phyloP scores from a whole-genome alignment of 2,329 filamentous ascomycete species.

The Drechmeria coniospora region DNA sequence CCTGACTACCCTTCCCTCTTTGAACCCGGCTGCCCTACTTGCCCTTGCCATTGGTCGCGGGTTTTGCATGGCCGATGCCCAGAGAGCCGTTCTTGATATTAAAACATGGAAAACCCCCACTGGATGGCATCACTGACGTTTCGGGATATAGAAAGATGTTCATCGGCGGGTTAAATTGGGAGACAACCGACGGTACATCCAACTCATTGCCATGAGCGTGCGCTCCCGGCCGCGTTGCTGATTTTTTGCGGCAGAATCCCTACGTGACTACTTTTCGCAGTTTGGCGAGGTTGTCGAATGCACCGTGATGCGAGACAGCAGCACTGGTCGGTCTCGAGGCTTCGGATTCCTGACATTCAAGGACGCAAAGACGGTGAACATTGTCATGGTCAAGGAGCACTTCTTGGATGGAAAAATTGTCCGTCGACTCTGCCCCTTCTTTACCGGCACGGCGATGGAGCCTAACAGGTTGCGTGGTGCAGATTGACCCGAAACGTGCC shows the following conservation, averaged over 20 bases:
- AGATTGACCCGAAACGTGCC: conserved; percentile 97
- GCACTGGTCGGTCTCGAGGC: conserved; percentile 81
- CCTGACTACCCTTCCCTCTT: too few species aligned
- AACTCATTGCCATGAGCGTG: not conserved
- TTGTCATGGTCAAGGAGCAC: conserved; percentile 99
- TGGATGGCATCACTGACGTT: conserved; percentile 2
- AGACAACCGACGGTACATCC: conserved; percentile 90
- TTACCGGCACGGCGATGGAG: too few species aligned
- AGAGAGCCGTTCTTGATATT: too few species aligned
- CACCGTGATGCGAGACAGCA: conserved; percentile 97
- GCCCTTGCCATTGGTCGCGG: too few species aligned
- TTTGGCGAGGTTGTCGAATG: conserved; percentile 96
- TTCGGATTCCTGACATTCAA: conserved; percentile 98
- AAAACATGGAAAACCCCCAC: not conserved
- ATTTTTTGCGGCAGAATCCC: conserved; percentile 53
- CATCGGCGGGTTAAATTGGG: conserved; percentile 96
- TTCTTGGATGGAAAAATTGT: conserved; percentile 97
- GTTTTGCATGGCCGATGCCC: too few species aligned
- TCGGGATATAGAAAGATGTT: conserved; percentile 78
- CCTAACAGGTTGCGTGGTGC: not conserved
- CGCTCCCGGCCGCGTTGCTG: not conserved
- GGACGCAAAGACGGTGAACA: conserved; percentile 94
- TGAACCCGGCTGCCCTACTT: too few species aligned
- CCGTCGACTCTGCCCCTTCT: too few species aligned
- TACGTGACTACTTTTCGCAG: conserved; percentile 93